These are phyloP conservation scores for Suhomyces vadensis DNA, from an alignment of 805 yeast species.

Conservation along the genomic window DNA sequence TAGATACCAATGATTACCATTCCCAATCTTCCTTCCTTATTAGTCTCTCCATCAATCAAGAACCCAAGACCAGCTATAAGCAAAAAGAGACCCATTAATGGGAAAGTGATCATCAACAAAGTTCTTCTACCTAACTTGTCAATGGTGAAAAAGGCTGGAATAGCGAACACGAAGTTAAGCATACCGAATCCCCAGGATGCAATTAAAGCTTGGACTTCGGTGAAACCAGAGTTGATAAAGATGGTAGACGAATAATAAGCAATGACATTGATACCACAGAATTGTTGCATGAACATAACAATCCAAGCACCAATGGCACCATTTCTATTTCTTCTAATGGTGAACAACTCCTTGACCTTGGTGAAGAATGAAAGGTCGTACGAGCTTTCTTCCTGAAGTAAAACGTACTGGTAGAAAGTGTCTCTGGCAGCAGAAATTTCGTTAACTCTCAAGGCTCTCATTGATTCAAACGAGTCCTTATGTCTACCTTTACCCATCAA, in stretches of 20 bases:
- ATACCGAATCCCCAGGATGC: slow-evolving; percentile 90
- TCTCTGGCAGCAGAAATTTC: slow-evolving; percentile 65
- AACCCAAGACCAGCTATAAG: slow-evolving; percentile 70
- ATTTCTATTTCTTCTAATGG: slow-evolving; percentile 78
- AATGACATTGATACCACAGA: slow-evolving; percentile 87
- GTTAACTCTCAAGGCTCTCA: slow-evolving; percentile 46
- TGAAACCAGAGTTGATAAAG: slow-evolving; percentile 65
- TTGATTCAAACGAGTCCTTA: slow-evolving; percentile 50
- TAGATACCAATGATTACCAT: slow-evolving; percentile 73
- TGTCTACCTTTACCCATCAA: slow-evolving; percentile 54
- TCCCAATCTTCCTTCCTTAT: slow-evolving; percentile 58
- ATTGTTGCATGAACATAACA: slow-evolving; percentile 88
- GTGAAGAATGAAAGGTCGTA: slow-evolving; percentile 43
- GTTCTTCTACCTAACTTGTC: slow-evolving; percentile 76
- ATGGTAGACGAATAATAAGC: slow-evolving; percentile 83
- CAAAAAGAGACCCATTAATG: slow-evolving; percentile 59
- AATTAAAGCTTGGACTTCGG: slow-evolving; percentile 60
- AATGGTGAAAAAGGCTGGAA: slow-evolving; percentile 80
- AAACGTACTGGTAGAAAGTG: slow-evolving; percentile 56
- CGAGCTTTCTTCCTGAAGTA: slow-evolving; percentile 62
- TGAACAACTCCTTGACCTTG: slow-evolving; percentile 59
- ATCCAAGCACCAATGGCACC: slow-evolving; percentile 80
- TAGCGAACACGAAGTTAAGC: slow-evolving; percentile 77
- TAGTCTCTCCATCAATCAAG: slow-evolving; percentile 53
- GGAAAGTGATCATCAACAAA: slow-evolving; percentile 58